Evolutionary conservation across 1,139 yeast species (phyloP).

Genomic region (Kodamaea arcana): DNA sequence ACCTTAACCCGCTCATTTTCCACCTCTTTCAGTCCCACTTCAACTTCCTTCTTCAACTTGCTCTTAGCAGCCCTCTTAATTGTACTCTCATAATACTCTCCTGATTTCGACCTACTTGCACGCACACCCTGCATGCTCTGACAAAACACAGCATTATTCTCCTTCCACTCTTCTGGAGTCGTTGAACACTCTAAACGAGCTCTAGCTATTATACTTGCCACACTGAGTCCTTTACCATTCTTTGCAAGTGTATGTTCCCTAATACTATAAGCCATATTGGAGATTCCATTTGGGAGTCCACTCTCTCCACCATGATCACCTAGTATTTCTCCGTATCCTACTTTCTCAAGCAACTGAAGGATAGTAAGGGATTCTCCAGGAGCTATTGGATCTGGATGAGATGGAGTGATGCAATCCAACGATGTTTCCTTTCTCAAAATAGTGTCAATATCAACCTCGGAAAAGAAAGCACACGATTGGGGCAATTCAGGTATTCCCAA

Average conservation of each 20-base stretch:
- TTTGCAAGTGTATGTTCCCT: constrained; percentile 22
- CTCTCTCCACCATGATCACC: constrained; percentile 1
- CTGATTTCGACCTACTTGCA: constrained; percentile 4
- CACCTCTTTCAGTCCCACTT: constrained; percentile 1
- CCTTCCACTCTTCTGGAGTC: constrained; percentile 24
- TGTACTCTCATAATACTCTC: constrained; percentile 1
- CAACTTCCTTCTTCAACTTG: constrained; percentile 6
- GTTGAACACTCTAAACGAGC: constrained; percentile 28
- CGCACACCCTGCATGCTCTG: constrained; percentile 14
- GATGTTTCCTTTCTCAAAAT: constrained; percentile 87
- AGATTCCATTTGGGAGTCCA: constrained; percentile 6
- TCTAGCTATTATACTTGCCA: constrained; percentile 18
- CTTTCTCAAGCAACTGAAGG: constrained; percentile 39
- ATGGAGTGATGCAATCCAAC: constrained; percentile 86
- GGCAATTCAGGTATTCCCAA: constrained; percentile 88
- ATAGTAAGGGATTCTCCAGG: constrained; percentile 80
- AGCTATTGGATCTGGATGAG: constrained; percentile 66
- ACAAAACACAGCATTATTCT: constrained; percentile 12
- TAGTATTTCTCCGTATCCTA: constrained; percentile 21
- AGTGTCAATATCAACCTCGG: constrained; percentile 87
- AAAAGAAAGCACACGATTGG: constrained; percentile 92
- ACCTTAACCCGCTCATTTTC: no score
- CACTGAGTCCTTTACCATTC: constrained; percentile 20
- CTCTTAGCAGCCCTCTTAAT: constrained; percentile 1
- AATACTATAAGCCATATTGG: constrained; percentile 16